Conservation (phyloP, 768 basidiomycete species). For the Pleurotus citrinopileatus region DNA sequence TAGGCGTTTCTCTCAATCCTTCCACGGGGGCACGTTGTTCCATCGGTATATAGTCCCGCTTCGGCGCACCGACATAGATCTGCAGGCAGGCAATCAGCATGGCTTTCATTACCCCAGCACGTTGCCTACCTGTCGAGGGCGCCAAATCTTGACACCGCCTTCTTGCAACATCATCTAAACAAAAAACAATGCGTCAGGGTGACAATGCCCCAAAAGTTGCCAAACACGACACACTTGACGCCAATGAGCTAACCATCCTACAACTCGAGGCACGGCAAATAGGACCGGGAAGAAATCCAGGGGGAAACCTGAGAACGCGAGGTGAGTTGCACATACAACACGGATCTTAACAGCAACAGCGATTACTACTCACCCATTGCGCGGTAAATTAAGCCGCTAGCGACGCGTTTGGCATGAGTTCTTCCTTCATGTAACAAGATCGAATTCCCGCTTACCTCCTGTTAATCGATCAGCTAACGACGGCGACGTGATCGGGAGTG, state of each 20-base stretch:
- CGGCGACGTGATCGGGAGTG: conserved; percentile 10
- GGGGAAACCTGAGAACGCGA: conserved; percentile 65
- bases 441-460: conserved; percentile 50
- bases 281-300: conserved; percentile 93
- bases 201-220: conserved; percentile 7
- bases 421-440: conserved; percentile 3
- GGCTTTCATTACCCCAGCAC: conserved; percentile 11
- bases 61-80: conserved; percentile 77
- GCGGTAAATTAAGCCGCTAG: conserved; percentile 84
- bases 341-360: conserved; percentile 13
- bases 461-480: conserved; percentile 13
- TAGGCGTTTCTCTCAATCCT: conserved; percentile 58
- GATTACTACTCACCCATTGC: conserved; percentile 66
- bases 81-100: conserved; percentile 22
- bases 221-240: conserved; percentile 51
- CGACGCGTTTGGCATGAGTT: conserved; percentile 14
- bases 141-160: conserved; percentile 92
- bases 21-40: conserved; percentile 55
- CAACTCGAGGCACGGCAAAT: conserved; percentile 89
- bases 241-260: conserved; percentile 94
- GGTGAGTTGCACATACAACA: background rate
- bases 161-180: conserved; percentile 86
- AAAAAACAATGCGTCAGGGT: conserved; percentile 3
- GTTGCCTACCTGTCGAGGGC: conserved; percentile 68
- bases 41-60: conserved; percentile 72